Conservation (phyloP, 164 flowering plant species). For the Liquidambar formosana region DNA sequence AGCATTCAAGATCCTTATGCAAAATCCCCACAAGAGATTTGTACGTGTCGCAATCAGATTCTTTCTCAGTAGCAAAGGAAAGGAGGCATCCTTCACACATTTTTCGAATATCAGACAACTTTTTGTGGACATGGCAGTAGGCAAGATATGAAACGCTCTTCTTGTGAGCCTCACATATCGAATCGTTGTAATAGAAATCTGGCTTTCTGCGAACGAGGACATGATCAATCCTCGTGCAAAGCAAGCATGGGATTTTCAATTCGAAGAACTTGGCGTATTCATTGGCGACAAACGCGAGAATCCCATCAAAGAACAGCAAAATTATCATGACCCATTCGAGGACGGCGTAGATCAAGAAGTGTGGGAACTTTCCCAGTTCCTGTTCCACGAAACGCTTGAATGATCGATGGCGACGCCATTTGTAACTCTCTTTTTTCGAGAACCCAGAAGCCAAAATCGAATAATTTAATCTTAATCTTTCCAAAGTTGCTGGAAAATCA, state of each 20-base stretch:
- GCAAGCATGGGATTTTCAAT: slow-evolving; percentile 64
- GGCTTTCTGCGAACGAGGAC: slow-evolving; percentile 36
- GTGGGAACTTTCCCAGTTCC: slow-evolving; percentile 57
- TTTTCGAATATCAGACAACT: slow-evolving; percentile 58
- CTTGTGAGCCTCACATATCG: slow-evolving; percentile 73
- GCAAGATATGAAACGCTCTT: slow-evolving; percentile 70
- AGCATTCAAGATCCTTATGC: slow-evolving; percentile 54
- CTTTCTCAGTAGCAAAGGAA: slow-evolving; percentile 66
- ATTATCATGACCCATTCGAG: slow-evolving; percentile 78
- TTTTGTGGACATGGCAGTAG: slow-evolving; percentile 66
- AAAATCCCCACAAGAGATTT: slow-evolving; percentile 59
- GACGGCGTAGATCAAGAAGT: slow-evolving; percentile 52
- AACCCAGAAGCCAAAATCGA: neutral
- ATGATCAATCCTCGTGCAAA: slow-evolving; percentile 81
- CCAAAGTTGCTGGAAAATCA: neutral
- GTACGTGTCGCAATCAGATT: slow-evolving; percentile 51
- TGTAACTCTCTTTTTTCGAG: neutral
- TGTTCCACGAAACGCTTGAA: slow-evolving; percentile 50
- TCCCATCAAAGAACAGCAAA: slow-evolving; percentile 65
- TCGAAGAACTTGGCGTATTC: slow-evolving; percentile 72
- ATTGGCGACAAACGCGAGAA: slow-evolving; percentile 57
- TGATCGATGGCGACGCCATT: slow-evolving; percentile 40
- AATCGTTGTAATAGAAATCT: slow-evolving; percentile 62
- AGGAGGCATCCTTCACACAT: slow-evolving; percentile 88
- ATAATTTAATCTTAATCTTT: neutral